phyloP scores from a whole-genome alignment of 352 stramenopile species.

The Globisporangium acanthophoron region DNA sequence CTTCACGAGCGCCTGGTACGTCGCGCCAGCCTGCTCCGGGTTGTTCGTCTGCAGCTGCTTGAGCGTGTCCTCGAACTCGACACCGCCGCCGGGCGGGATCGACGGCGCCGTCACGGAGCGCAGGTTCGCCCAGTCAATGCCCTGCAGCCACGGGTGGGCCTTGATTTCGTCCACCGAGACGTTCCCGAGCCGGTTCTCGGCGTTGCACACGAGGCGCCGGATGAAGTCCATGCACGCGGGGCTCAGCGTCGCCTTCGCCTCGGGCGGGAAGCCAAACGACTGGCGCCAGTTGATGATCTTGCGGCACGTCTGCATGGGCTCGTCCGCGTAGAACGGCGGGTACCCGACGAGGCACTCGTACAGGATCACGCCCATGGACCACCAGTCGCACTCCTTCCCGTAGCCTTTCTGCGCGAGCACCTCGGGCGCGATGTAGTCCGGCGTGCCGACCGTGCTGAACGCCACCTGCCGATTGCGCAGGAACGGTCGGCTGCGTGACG shows the following conservation, averaged over 20 bases:
- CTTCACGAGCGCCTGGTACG: conserved; percentile 83
- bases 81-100: conserved; percentile 62
- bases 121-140: conserved; percentile 89
- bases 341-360: conserved; percentile 98
- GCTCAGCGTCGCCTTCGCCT: conserved; percentile 37
- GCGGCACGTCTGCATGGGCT: conserved; percentile 93
- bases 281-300: conserved; percentile 86
- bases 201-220: conserved; percentile 85
- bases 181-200: conserved; percentile 88
- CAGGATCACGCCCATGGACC: conserved; percentile 97
- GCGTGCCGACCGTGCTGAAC: conserved; percentile 96
- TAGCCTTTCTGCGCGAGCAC: conserved; percentile 89
- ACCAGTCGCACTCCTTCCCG: conserved; percentile 95
- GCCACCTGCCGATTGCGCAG: conserved; percentile 83
- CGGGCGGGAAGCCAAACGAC: conserved; percentile 58
- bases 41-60: conserved; percentile 78
- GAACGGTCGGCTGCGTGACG: conserved; percentile 46
- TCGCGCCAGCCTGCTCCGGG: conserved; percentile 22
- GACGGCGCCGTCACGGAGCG: conserved; percentile 74
- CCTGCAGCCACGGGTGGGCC: conserved; percentile 93
- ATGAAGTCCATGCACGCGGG: conserved; percentile 87
- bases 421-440: conserved; percentile 97
- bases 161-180: conserved; percentile 93
- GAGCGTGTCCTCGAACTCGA: conserved; percentile 88
- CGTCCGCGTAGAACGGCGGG: conserved; percentile 96